phyloP scores from a whole-genome alignment of 305 asterid species.

The Fraxinus platypoda region DNA sequence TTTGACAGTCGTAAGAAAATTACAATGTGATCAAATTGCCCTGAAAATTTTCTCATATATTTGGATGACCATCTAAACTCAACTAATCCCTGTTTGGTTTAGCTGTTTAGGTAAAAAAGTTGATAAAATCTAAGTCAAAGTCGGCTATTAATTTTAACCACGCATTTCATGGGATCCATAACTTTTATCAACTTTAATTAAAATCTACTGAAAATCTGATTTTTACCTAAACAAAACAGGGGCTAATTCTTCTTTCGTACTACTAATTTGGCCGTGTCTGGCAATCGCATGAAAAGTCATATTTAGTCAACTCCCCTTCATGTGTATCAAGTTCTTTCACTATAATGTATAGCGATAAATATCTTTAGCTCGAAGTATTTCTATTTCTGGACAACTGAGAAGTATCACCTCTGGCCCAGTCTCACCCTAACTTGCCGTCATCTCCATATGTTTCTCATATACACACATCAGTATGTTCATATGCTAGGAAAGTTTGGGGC shows the following conservation, averaged over 20 bases:
- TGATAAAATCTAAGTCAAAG: neutral
- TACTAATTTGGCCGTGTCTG: neutral
- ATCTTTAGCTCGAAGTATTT: neutral
- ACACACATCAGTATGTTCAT: neutral
- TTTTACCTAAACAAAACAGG: neutral
- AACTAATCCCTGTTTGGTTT: neutral
- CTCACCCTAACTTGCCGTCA: neutral
- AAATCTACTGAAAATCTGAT: neutral
- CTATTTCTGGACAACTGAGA: neutral
- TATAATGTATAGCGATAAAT: neutral
- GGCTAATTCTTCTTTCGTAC: neutral
- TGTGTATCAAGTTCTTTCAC: neutral
- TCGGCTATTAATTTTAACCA: neutral
- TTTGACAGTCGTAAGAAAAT: neutral
- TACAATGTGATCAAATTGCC: neutral
- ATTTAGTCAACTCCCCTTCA: neutral
- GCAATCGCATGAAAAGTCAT: neutral
- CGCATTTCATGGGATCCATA: neutral
- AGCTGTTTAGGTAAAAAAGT: neutral
- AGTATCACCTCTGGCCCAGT: neutral
- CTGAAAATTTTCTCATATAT: neutral
- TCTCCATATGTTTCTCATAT: neutral
- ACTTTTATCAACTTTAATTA: too few species aligned
- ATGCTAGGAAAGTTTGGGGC: neutral
- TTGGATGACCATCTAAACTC: neutral